Base-by-base conservation (phyloP, 2,329 filamentous ascomycete genomes). In the Aspergillus awamori region DNA sequence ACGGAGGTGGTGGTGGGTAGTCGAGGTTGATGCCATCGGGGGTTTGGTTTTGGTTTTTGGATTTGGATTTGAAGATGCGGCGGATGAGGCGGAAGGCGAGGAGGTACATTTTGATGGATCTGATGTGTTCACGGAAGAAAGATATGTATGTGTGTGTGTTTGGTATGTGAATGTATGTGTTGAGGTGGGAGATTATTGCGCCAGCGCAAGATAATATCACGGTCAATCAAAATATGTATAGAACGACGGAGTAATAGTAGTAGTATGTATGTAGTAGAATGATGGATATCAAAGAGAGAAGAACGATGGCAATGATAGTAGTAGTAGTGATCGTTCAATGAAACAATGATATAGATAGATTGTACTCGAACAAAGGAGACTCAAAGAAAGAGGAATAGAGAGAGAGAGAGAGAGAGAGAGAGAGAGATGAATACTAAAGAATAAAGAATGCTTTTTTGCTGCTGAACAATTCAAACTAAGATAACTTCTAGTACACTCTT, bases 1-100 rank as follows among this genome's bases (percentile, higher is more conserved):
- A 36, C 0, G 4, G 5, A 0, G 65, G 8, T 65, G 69, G 43
- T 53, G 65, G 57, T 45, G 52, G 68, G 62, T 36, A 65, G 57
- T 53, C 63, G 49, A 49, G 60, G 56, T 49, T 58, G 55, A 62
- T 65, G 53, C 63, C 57, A 59, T 62, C 39, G n/a, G 62, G 53
- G 47, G 57, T 65, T 61, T 56, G 67, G 58, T 53, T 57, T 45
- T 28, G 26, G 41, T 69, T 62, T 24, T 72, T 74, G 41, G 69
- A 69, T 58, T 69, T 68, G 65, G 74, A 65, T 39, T 65, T 65
- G 59, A 63, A 58, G 62, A 72, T 73, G 30, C 71, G 41, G 59
- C 68, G 66, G 63, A 74, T 60, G 59, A 72, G 58, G 65, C 70
- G 73, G 57, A 72, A 28, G 53, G 52, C 52, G 52, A 39, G 33